Evolutionary conservation across 2,329 filamentous ascomycete genomes (phyloP).

Genomic region (Aspergillus floridensis): DNA sequence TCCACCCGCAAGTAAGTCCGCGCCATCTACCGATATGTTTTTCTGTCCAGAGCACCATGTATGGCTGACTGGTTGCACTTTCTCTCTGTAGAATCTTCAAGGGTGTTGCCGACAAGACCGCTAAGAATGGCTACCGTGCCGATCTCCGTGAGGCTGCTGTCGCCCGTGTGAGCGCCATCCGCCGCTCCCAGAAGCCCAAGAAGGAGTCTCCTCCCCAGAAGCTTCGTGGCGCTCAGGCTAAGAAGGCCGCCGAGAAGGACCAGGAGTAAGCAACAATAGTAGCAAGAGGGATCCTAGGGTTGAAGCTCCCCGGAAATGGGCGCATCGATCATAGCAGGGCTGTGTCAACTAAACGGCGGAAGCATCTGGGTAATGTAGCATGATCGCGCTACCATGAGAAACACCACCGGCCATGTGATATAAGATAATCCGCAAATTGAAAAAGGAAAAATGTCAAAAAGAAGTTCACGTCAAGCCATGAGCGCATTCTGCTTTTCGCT

Average conservation of each 20-base stretch:
- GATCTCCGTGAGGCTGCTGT: conserved; percentile 77
- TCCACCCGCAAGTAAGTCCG: conserved; percentile 71
- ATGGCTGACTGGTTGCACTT: conserved; percentile 19
- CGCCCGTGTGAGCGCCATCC: conserved; percentile 82
- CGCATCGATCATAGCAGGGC: conserved; percentile 18
- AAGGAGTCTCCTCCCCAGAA: conserved; percentile 74
- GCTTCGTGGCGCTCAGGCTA: conserved; percentile 73
- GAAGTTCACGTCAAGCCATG: background rate
- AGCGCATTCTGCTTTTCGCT: background rate
- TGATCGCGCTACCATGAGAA: background rate
- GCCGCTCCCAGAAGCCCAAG: conserved; percentile 71
- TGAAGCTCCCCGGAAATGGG: conserved; percentile 14
- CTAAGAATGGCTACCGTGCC: conserved; percentile 80
- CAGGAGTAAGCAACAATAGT: conserved; percentile 31
- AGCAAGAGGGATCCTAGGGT: conserved; percentile 7
- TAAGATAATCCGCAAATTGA: conserved; percentile 12
- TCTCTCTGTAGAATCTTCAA: conserved; percentile 70
- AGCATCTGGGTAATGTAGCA: background rate
- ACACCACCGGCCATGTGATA: conserved; percentile 29
- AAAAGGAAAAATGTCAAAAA: background rate
- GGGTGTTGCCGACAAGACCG: conserved; percentile 75
- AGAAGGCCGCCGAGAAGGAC: conserved; percentile 58
- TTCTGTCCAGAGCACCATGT: background rate
- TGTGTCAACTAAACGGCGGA: background rate
- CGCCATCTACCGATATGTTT: background rate